phyloP scores from a whole-genome alignment of 116 monocot genomes.

The Posidonia oceanica region DNA sequence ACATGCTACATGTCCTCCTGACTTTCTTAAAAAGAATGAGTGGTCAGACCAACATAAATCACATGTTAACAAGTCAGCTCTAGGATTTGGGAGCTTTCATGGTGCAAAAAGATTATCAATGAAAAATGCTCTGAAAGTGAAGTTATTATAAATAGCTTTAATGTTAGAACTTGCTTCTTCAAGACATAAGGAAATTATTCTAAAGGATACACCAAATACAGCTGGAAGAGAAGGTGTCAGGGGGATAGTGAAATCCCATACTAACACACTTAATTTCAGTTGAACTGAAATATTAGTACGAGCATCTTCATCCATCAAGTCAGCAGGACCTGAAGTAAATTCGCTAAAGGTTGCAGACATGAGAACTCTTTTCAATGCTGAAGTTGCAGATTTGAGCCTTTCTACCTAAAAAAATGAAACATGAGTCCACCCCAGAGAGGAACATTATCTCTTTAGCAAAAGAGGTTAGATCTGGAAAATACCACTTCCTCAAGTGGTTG shows the following conservation, averaged over 20 bases:
- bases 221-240: slow-evolving; percentile 93
- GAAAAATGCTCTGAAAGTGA: no score
- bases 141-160: no score
- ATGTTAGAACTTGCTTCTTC: not conserved
- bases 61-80: no score
- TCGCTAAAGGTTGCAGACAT: slow-evolving; percentile 50
- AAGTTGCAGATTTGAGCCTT: slow-evolving; percentile 44
- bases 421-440: not conserved
- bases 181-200: not conserved
- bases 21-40: no score
- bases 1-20: no score
- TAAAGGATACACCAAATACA: slow-evolving; percentile 96
- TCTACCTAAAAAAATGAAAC: slow-evolving; percentile 41
- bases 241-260: slow-evolving; percentile 97
- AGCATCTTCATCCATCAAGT: slow-evolving; percentile 95
- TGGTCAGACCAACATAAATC: no score
- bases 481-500: slow-evolving; percentile 52
- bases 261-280: slow-evolving; percentile 68
- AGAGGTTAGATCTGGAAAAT: not conserved
- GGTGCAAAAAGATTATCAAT: no score
- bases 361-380: slow-evolving; percentile 61
- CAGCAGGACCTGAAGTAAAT: slow-evolving; percentile 32
- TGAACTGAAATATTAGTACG: slow-evolving; percentile 43
- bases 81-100: no score
- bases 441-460: not conserved